Evolutionary conservation across 1,284 basidiomycete genomes (phyloP), one percentile per base, ranked within the genome.

Genomic region (Volvariella volvacea): DNA sequence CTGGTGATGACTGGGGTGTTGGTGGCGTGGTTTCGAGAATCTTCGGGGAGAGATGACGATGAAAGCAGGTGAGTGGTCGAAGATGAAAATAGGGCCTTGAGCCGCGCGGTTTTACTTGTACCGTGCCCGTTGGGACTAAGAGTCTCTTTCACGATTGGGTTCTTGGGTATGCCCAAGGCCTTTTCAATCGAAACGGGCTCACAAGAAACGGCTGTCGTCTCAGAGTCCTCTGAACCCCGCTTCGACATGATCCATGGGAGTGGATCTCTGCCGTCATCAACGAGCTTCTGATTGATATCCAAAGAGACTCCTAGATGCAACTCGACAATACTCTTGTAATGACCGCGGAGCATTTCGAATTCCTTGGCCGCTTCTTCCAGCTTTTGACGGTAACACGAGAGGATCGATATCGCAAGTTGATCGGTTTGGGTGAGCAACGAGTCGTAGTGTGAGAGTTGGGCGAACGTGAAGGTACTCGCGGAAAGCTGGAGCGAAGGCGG

Each of bases 221-320:
- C 71, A 1, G 78, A 80, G 55, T 80, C 78, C 55, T 76, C 72
- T 17, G 78, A 80, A 21, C 70, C 74, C 46, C 78, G 61, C 12
- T 60, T 57, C n/a, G 57, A 25, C 7, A 22, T 32, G 16, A 30
- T 10, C 19, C 33, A 20, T 41, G 20, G 7, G n/a, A 2, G 16
- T 19, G 31, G 8, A 19, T 9, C 21, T n/a, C 33, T 20, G 15
- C 31, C 21, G 6, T 3, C 28, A 17, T 22, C 22, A 21, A n/a
- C 28, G 17, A 39, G 22, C 20, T 14, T 33, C 9, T 15, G 19
- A 4, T 20, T 33, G 33, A 16, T 15, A 6, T 6, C 19, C 19
- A 48, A 16, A 17, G 43, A 37, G 16, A 30, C 33, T 22, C 39
- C 41, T 6, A 45, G 20, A 19, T 17, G 6, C 6, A 36, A n/a